Evolutionary conservation across 257 asterid genomes (phyloP), one percentile per base, ranked within the genome.

Genomic region (Agastache rugosa): DNA sequence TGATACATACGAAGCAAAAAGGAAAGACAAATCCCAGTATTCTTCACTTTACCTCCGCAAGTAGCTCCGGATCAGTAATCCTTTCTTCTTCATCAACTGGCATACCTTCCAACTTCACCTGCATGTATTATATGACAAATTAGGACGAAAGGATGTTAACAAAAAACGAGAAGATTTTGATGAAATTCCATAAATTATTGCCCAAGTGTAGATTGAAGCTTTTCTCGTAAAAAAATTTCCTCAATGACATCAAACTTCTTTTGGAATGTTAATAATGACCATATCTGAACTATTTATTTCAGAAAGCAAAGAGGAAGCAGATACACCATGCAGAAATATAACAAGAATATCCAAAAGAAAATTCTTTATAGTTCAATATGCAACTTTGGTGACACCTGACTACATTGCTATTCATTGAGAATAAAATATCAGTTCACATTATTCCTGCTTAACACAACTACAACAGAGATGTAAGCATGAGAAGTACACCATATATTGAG

Each of bases 71-170:
- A 56, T 92, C 98, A 19, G 92, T 76, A 72, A 94, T 84, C 80
- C 91, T 84, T 81, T 87, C 98, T 80, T 94, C 98, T 79, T 84
- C 96, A 75, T 92, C 97, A 72, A 87, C 86, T 77, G 79, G 82
- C 66, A 84, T 63, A 14, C 92, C 96, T 85, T 89, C 92, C 82
- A 92, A 82, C 85, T 86, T 90, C 81, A 89, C 41, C 99, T 94
- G 67, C 71, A 77, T 37, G 69, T 1, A 69, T 63, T 51, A 54
- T 34, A 45, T 16, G 71, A 41, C 39, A 70, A 71, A 55, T 25
- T 2, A 25, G 48, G 50, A 60, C 27, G 45, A 48, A 75, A 29
- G 35, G 48, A 23, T 45, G 37, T 60, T 3, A 62, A 39, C n/a
- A 20, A 72, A 37, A 73, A 31, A 29, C 10, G 14, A 47, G 53